Conservation (phyloP, 164 flowering plant genomes). For the Paratinospora sagittata region DNA sequence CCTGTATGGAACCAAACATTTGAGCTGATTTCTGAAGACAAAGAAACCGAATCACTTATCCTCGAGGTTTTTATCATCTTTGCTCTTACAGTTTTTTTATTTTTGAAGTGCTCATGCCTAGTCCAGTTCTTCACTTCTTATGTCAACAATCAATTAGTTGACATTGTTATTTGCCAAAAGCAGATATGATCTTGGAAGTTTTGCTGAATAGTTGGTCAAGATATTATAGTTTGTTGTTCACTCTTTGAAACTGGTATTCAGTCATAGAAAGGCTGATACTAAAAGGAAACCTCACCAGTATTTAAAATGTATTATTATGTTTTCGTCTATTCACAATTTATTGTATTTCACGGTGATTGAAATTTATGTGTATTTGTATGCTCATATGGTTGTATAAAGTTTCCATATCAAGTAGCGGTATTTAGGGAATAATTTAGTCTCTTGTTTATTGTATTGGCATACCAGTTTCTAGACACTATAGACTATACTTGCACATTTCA, state of each 20-base stretch:
- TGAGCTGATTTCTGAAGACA: slow-evolving; percentile 91
- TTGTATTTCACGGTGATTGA: neutral
- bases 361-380: neutral
- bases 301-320: neutral
- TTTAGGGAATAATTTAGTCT: no score
- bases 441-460: no score
- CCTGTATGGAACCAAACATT: slow-evolving; percentile 90
- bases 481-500: no score
- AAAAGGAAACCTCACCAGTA: neutral
- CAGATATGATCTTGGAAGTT: neutral
- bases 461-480: no score
- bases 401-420: neutral
- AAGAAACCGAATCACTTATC: slow-evolving; percentile 80
- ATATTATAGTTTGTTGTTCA: neutral
- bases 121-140: neutral
- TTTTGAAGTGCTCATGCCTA: neutral
- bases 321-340: neutral
- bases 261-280: neutral
- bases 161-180: neutral
- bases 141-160: neutral
- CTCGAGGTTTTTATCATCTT: slow-evolving; percentile 56
- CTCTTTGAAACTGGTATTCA: neutral
- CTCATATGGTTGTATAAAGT: neutral
- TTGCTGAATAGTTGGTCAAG: neutral
- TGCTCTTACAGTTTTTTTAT: neutral